These are phyloP conservation scores for Cystofilobasidium ferigula DNA, from an alignment of 768 basidiomycete genomes.

Conservation along the genomic window DNA sequence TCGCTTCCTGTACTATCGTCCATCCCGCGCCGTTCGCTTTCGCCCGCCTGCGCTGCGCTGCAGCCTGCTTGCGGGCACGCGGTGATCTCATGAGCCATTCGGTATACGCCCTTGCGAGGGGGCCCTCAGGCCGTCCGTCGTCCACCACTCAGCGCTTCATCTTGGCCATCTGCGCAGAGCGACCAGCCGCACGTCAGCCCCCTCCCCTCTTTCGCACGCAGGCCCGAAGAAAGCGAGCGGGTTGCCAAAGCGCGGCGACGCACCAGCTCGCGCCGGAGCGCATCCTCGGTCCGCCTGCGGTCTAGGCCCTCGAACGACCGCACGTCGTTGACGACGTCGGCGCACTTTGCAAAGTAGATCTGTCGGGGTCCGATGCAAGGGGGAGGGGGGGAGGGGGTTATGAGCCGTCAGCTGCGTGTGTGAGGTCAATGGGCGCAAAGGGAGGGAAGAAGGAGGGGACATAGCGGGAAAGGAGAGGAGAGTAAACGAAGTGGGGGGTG, in stretches of 20 bases:
- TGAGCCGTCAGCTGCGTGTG: not conserved
- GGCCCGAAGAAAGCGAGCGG: no score
- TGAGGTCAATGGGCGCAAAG: no score
- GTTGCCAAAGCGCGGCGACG: not conserved
- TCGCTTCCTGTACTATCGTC: no score
- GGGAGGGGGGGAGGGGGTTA: not conserved
- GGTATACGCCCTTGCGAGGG: no score
- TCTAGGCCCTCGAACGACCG: slow-evolving; percentile 68
- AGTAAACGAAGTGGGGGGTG: no score
- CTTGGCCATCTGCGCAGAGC: slow-evolving; percentile 18
- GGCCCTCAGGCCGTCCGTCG: no score
- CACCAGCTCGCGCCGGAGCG: slow-evolving; percentile 23
- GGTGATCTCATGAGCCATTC: no score
- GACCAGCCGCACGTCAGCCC: not conserved
- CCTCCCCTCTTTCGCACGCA: no score
- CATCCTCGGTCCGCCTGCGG: slow-evolving; percentile 19
- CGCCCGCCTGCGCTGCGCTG: no score
- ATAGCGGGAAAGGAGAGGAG: not conserved
- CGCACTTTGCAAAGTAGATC: slow-evolving; percentile 91
- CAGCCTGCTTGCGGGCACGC: no score
- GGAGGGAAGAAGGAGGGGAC: no score
- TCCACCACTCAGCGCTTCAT: slow-evolving; percentile 18
- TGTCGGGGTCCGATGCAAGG: slow-evolving; percentile 3
- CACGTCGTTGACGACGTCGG: slow-evolving; percentile 85
- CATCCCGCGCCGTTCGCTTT: no score